Conservation (phyloP, 176 grass and related monocot species). For the Elaeis guineensis region DNA sequence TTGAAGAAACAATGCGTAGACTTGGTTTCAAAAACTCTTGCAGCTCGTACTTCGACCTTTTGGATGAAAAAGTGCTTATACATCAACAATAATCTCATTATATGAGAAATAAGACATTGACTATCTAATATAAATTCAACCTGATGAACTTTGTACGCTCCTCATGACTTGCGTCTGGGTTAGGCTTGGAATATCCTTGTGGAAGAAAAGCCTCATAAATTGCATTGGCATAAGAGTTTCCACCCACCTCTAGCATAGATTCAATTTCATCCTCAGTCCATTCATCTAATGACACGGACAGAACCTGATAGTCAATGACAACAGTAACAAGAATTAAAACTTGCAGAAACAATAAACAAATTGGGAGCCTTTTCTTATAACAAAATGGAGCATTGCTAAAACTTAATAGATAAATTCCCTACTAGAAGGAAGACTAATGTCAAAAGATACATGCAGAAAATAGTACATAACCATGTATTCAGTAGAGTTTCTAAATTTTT, state of each 20-base stretch:
- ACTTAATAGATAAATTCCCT: no score
- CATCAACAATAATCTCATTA: no score
- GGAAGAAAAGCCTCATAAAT: constrained; percentile 84
- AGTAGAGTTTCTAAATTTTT: no score
- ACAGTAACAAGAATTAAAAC: not conserved
- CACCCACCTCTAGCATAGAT: constrained; percentile 72
- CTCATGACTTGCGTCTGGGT: constrained; percentile 40
- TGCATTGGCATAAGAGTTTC: constrained; percentile 73
- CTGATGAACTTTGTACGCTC: constrained; percentile 65
- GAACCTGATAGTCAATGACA: constrained; percentile 27
- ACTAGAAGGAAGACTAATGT: no score
- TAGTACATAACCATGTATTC: no score
- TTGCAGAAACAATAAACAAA: not conserved
- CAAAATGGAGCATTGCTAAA: no score
- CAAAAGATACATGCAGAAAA: no score
- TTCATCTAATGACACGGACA: constrained; percentile 70
- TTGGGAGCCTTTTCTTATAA: no score
- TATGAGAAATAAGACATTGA: not conserved
- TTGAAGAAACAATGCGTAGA: constrained; percentile 53
- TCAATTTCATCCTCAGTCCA: constrained; percentile 62
- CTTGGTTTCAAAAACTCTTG: constrained; percentile 82
- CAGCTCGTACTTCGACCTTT: constrained; percentile 73
- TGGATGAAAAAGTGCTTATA: constrained; percentile 1
- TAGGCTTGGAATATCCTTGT: constrained; percentile 47
- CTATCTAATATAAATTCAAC: constrained; percentile 11